Conservation (phyloP, 148 eudicot species). For the Rhododendron henanense region DNA sequence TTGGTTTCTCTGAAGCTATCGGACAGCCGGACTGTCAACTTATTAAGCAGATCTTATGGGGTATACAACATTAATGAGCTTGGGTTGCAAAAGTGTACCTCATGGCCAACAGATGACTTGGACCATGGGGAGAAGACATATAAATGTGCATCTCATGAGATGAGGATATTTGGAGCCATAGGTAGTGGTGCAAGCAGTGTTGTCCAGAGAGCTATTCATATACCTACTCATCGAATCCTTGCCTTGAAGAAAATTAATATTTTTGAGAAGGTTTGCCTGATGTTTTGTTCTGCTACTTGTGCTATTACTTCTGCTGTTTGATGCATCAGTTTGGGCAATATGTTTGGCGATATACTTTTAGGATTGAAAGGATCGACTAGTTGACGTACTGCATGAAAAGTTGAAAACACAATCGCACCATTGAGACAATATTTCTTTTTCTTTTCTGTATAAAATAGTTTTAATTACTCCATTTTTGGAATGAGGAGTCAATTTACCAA, state of each 20-base stretch:
- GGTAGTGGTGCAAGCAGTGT: constrained; percentile 99
- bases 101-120: constrained; percentile 49
- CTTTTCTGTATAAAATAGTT: not conserved
- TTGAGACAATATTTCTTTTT: not conserved
- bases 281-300: not conserved
- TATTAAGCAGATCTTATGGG: constrained; percentile 87
- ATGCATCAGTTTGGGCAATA: not conserved
- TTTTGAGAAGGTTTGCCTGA: constrained; percentile 75
- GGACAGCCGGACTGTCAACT: constrained; percentile 73
- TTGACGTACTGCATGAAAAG: not conserved
- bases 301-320: not conserved
- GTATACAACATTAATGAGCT: constrained; percentile 85
- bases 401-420: not conserved
- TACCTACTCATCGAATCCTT: constrained; percentile 76
- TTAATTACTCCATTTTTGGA: not conserved
- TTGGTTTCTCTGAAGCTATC: constrained; percentile 38
- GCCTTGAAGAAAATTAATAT: constrained; percentile 96
- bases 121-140: constrained; percentile 66
- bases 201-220: constrained; percentile 92
- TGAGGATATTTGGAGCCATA: constrained; percentile 88
- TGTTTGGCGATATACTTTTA: not conserved
- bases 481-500: not conserved
- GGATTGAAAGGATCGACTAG: not conserved
- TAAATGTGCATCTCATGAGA: constrained; percentile 82
- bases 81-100: constrained; percentile 75